Evolutionary conservation across 768 basidiomycete species (phyloP).

Genomic region (Tulasnella sp.): DNA sequence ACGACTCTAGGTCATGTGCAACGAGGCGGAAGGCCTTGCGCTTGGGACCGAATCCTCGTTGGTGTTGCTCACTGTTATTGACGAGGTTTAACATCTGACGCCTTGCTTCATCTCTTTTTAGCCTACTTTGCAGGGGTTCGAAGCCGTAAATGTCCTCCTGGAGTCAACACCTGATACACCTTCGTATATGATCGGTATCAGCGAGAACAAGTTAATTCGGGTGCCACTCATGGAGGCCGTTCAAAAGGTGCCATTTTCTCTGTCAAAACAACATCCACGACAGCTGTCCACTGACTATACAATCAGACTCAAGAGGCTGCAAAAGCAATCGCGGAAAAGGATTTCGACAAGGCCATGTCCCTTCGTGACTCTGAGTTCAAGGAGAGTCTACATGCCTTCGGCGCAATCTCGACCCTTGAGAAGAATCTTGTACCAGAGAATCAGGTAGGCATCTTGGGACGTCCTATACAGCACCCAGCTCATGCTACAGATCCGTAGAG

Average conservation of each 20-base stretch:
- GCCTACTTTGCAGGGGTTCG: conserved; percentile 94
- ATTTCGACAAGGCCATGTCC: conserved; percentile 81
- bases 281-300: no score
- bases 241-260: conserved; percentile 44
- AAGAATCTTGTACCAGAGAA: not conserved
- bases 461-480: not conserved
- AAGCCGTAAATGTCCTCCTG: conserved; percentile 82
- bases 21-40: conserved; percentile 87
- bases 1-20: conserved; percentile 97
- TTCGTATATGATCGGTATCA: conserved; percentile 94
- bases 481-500: conserved; percentile 34
- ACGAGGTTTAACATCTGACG: not conserved
- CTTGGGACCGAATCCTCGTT: conserved; percentile 85
- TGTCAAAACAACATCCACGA: not conserved
- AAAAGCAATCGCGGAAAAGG: conserved; percentile 64
- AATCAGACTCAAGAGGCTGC: conserved; percentile 76
- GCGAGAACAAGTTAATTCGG: conserved; percentile 89
- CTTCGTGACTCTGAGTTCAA: conserved; percentile 85
- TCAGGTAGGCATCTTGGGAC: not conserved
- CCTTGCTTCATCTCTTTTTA: conserved; percentile 26
- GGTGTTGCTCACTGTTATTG: conserved; percentile 21
- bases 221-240: conserved; percentile 92
- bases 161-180: conserved; percentile 81
- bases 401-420: conserved; percentile 42
- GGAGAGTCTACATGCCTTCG: conserved; percentile 81